These are phyloP conservation scores for Logfia minima DNA, from an alignment of 129 eudicot species.

Conservation along the genomic window DNA sequence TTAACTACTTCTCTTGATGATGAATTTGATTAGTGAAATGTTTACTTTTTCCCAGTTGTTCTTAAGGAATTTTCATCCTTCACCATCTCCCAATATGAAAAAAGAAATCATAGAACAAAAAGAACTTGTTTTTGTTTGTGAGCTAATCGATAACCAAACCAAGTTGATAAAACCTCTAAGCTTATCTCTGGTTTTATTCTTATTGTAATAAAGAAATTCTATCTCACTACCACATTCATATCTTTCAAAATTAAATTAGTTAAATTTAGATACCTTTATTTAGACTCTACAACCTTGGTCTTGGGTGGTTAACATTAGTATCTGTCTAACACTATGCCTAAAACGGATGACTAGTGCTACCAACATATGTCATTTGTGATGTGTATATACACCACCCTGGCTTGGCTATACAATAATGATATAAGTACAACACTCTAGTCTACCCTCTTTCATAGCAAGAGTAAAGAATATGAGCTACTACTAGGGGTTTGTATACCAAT, in stretches of 20 bases:
- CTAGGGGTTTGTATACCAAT: neutral
- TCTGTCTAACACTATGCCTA: neutral
- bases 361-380: neutral
- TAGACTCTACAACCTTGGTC: neutral
- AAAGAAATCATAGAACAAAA: neutral
- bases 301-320: neutral
- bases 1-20: conserved; percentile 9
- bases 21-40: neutral
- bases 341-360: neutral
- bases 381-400: neutral
- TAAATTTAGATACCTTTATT: neutral
- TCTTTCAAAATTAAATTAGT: neutral
- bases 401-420: neutral
- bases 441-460: neutral
- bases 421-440: neutral
- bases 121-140: neutral
- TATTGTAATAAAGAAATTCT: neutral
- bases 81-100: neutral
- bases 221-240: neutral
- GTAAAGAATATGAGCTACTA: neutral
- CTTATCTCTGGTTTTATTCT: neutral
- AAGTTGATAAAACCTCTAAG: neutral
- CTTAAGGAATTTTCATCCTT: neutral
- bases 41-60: neutral
- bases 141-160: conserved; percentile 10